phyloP scores from a whole-genome alignment of 169 alveolate species.

The Nephromyces sp. region DNA sequence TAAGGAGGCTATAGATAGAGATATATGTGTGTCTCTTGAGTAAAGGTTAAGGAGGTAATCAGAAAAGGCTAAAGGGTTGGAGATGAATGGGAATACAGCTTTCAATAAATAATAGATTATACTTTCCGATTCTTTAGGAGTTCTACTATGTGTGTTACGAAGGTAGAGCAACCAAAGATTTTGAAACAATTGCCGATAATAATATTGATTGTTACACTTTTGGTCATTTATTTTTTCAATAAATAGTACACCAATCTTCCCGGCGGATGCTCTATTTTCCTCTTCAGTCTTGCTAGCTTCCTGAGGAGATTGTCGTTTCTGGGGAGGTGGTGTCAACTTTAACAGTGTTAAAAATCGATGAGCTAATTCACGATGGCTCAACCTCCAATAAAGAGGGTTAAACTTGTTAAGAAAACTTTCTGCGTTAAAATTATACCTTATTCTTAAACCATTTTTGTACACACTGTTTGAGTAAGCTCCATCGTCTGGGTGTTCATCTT shows the following conservation, averaged over 20 bases:
- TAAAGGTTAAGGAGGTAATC: constrained; percentile 15
- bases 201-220: background rate
- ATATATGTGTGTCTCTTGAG: background rate
- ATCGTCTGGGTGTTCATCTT: too few relatives aligned
- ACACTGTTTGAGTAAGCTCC: too few relatives aligned
- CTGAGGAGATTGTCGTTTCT: background rate
- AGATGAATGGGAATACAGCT: constrained; percentile 5
- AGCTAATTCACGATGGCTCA: background rate
- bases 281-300: background rate
- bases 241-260: background rate
- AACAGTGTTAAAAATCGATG: background rate
- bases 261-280: background rate
- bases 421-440: background rate
- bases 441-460: too few relatives aligned
- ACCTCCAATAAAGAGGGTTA: background rate
- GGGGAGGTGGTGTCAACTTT: background rate
- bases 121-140: background rate
- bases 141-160: background rate
- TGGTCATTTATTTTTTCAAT: background rate
- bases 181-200: constrained; percentile 3
- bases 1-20: constrained; percentile 7
- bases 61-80: constrained; percentile 22
- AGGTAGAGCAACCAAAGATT: constrained; percentile 16
- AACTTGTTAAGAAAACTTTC: background rate
- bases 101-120: background rate